Evolutionary conservation across 768 basidiomycete genomes (phyloP).

Genomic region (Boletellus sp.): DNA sequence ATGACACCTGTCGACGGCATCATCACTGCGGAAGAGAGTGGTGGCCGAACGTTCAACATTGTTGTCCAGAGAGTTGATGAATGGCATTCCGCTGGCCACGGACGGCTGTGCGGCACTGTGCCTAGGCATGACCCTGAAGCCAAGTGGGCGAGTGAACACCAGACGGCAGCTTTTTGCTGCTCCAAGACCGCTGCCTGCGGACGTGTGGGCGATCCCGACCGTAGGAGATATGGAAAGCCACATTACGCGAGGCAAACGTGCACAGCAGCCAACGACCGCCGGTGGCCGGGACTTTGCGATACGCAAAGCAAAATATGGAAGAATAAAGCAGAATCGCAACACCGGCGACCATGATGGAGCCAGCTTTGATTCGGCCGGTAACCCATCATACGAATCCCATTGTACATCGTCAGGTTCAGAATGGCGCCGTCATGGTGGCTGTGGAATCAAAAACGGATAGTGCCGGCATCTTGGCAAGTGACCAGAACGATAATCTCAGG

Average conservation of each 20-base stretch:
- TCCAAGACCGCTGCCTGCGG: not conserved
- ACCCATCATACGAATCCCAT: conserved; percentile 2
- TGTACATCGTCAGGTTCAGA: not conserved
- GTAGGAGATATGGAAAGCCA: not conserved
- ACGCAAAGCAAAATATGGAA: not conserved
- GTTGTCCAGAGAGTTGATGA: not conserved
- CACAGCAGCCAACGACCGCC: not conserved
- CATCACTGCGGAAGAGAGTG: not conserved
- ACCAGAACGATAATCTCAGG: conserved; percentile 16
- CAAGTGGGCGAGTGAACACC: not conserved
- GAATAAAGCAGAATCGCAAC: not conserved
- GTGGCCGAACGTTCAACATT: conserved; percentile 1
- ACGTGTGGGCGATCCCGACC: conserved; percentile 6
- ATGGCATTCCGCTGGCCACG: conserved; percentile 5
- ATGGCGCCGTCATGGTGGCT: conserved; percentile 14
- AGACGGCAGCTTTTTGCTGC: not conserved
- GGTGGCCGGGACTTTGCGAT: not conserved
- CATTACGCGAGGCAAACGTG: conserved; percentile 9
- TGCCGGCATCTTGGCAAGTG: conserved; percentile 21
- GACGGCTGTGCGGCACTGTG: not conserved
- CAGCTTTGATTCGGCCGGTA: conserved; percentile 11
- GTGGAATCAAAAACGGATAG: conserved; percentile 1
- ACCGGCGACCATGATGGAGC: conserved; percentile 10
- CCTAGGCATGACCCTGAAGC: not conserved
- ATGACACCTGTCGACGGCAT: not conserved